Conservation (phyloP, 306 rosid species). For the Oxytropis ochrocephala region DNA sequence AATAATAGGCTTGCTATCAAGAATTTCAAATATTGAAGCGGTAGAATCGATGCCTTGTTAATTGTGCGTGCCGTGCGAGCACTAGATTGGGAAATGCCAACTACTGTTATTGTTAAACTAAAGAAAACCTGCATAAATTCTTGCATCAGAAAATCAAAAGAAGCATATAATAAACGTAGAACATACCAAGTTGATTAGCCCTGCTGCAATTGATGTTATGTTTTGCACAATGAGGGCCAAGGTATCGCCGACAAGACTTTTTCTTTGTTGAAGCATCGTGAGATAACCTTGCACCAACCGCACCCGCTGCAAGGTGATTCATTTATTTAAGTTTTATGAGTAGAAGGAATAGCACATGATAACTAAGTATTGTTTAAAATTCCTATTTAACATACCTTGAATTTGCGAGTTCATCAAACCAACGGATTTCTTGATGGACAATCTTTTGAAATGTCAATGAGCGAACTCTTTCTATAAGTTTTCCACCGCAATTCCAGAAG, state of each 20-base stretch:
- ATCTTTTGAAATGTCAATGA: conserved; percentile 62
- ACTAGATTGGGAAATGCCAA: conserved; percentile 56
- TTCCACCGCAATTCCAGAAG: conserved; percentile 79
- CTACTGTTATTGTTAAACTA: conserved; percentile 60
- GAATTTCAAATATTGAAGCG: conserved; percentile 67
- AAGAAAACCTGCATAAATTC: conserved; percentile 56
- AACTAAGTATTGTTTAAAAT: background rate
- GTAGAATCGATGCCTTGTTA: conserved; percentile 73
- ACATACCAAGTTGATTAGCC: conserved; percentile 12
- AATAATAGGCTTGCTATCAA: conserved; percentile 58
- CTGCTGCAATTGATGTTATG: conserved; percentile 45
- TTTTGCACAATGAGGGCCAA: conserved; percentile 66
- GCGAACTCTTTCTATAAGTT: conserved; percentile 61
- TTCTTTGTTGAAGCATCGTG: conserved; percentile 67
- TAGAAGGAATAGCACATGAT: background rate
- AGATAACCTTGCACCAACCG: conserved; percentile 74
- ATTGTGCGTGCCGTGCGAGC: conserved; percentile 69
- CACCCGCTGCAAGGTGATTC: conserved; percentile 43
- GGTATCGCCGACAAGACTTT: conserved; percentile 70
- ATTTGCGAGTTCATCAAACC: conserved; percentile 84
- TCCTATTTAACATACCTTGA: conserved; percentile 49
- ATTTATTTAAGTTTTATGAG: background rate
- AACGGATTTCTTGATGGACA: conserved; percentile 71
- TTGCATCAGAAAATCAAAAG: background rate
- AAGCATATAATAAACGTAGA: background rate